Conservation (phyloP, 192 early-diverging fungal species). For the Gaertneriomyces semiglobifer region DNA sequence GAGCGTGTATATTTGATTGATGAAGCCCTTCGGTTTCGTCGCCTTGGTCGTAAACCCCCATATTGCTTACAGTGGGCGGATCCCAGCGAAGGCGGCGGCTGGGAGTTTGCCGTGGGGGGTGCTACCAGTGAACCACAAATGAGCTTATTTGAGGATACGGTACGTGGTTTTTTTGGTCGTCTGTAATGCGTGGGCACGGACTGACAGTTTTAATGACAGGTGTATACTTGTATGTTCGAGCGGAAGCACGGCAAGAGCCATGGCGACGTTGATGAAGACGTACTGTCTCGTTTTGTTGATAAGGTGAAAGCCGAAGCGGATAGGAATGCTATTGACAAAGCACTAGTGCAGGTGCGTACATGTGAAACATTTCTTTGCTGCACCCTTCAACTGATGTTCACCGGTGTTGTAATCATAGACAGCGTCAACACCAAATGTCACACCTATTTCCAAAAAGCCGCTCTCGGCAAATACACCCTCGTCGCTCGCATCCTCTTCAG, state of each 20-base stretch:
- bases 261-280: slow-evolving; percentile 50
- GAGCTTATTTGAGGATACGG: slow-evolving; percentile 53
- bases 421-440: too few relatives aligned
- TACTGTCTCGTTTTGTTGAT: slow-evolving; percentile 47
- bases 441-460: too few relatives aligned
- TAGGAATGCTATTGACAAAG: slow-evolving; percentile 14
- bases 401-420: too few relatives aligned
- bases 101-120: slow-evolving; percentile 28
- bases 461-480: background rate
- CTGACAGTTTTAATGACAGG: too few relatives aligned
- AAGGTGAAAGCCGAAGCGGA: slow-evolving; percentile 22
- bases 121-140: slow-evolving; percentile 29
- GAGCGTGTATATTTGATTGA: slow-evolving; percentile 73
- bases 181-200: too few relatives aligned
- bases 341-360: background rate
- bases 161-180: too few relatives aligned
- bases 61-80: slow-evolving; percentile 54
- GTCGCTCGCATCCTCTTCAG: background rate
- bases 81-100: slow-evolving; percentile 23
- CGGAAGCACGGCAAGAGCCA: slow-evolving; percentile 42
- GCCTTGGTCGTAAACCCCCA: slow-evolving; percentile 19
- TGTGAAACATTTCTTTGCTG: background rate
- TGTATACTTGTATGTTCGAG: slow-evolving; percentile 70
- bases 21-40: slow-evolving; percentile 34
- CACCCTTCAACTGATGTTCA: too few relatives aligned